These are phyloP conservation scores for Lactarius akahatsu DNA, from an alignment of 768 basidiomycete genomes.

Conservation along the genomic window DNA sequence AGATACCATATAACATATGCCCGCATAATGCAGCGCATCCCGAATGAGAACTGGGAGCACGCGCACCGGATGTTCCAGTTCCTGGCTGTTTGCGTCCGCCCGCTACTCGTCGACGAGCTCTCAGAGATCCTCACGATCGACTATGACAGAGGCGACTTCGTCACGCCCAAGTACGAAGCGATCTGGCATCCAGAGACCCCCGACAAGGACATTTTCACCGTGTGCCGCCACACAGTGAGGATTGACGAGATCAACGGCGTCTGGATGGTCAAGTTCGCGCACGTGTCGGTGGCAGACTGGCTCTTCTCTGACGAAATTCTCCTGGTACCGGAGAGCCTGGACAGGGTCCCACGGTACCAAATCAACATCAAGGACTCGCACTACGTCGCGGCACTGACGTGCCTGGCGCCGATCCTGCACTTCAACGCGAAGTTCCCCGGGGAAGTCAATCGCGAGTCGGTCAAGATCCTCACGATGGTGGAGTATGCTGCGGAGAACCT, in stretches of 20 bases:
- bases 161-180: conserved; percentile 20
- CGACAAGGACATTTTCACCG: conserved; percentile 20
- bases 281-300: conserved; percentile 12
- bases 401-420: conserved; percentile 19
- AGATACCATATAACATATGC: conserved; percentile 30
- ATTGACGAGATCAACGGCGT: conserved; percentile 9
- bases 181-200: conserved; percentile 25
- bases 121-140: conserved; percentile 32
- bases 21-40: conserved; percentile 31
- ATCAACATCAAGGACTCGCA: conserved; percentile 14
- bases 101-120: conserved; percentile 30
- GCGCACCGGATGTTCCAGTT: conserved; percentile 30
- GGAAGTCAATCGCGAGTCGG: conserved; percentile 8
- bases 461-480: conserved; percentile 23
- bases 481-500: conserved; percentile 18
- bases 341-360: conserved; percentile 12
- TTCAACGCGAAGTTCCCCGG: conserved; percentile 13
- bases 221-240: conserved; percentile 19
- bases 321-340: neutral
- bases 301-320: conserved; percentile 17
- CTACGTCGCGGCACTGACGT: conserved; percentile 13
- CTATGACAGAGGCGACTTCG: conserved; percentile 21
- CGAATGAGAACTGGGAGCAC: conserved; percentile 22
- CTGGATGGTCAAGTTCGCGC: conserved; percentile 16
- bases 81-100: conserved; percentile 25